These are phyloP conservation scores for Cymbopogon flexuosus DNA, from an alignment of 202 grass and related monocot genomes.

Conservation along the genomic window DNA sequence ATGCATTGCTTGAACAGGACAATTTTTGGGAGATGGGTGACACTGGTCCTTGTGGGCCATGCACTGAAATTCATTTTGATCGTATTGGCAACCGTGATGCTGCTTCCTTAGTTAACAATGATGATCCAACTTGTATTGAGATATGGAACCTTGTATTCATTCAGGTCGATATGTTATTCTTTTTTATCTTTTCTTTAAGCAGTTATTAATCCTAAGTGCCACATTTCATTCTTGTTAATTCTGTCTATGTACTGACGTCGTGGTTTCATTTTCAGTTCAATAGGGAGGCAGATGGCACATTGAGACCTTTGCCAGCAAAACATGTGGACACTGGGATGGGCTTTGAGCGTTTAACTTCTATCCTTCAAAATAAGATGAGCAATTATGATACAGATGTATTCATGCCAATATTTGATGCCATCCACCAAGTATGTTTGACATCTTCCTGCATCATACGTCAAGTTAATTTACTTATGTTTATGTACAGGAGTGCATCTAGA, in stretches of 20 bases:
- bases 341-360: slow-evolving; percentile 86
- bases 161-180: slow-evolving; percentile 51
- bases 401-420: slow-evolving; percentile 82
- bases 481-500: background rate
- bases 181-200: background rate
- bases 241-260: background rate
- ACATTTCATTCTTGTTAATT: background rate
- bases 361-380: slow-evolving; percentile 99
- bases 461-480: slow-evolving; percentile 12
- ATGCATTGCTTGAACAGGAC: slow-evolving; percentile 50
- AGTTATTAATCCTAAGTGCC: background rate
- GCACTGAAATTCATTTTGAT: slow-evolving; percentile 98
- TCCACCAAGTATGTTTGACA: slow-evolving; percentile 58
- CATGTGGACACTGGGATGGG: slow-evolving; percentile 98
- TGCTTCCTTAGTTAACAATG: slow-evolving; percentile 87
- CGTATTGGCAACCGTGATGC: slow-evolving; percentile 78
- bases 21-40: slow-evolving; percentile 99
- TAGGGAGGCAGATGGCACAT: slow-evolving; percentile 71
- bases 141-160: slow-evolving; percentile 99
- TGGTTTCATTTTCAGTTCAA: slow-evolving; percentile 60
- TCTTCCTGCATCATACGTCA: background rate
- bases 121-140: slow-evolving; percentile 93
- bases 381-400: slow-evolving; percentile 96
- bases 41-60: slow-evolving; percentile 96
- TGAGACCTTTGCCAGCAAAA: slow-evolving; percentile 81